phyloP scores from a whole-genome alignment of 2,329 filamentous ascomycete genomes.

The Plenodomus tracheiphilus region DNA sequence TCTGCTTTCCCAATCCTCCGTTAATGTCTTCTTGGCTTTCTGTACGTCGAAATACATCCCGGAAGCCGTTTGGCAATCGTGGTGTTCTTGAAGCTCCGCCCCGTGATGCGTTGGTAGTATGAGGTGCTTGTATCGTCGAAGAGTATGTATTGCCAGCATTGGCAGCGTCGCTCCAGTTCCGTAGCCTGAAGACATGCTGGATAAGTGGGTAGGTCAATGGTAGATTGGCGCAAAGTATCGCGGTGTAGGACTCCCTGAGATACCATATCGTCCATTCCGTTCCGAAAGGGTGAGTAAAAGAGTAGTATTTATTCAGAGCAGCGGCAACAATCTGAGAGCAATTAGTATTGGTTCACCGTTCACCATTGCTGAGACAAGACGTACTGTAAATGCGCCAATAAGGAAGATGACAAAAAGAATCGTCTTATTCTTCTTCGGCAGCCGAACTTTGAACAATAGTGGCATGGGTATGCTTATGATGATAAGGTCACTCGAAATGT shows the following conservation, averaged over 20 bases:
- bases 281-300: conserved; percentile 60
- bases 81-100: conserved; percentile 10
- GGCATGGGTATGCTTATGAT: conserved; percentile 53
- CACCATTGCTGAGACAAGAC: neutral
- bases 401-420: conserved; percentile 60
- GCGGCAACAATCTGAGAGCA: conserved; percentile 54
- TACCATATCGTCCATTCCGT: conserved; percentile 63
- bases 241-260: conserved; percentile 61
- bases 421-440: conserved; percentile 55
- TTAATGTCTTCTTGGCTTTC: conserved; percentile 29
- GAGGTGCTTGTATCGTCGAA: conserved; percentile 4
- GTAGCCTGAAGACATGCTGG: conserved; percentile 50
- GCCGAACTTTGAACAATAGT: conserved; percentile 48
- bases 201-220: conserved; percentile 63
- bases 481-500: conserved; percentile 52
- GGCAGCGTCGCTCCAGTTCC: conserved; percentile 30
- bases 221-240: conserved; percentile 63
- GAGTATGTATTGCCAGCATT: conserved; percentile 15
- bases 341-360: neutral
- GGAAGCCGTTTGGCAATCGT: conserved; percentile 15
- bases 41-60: conserved; percentile 16
- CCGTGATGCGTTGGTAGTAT: conserved; percentile 11
- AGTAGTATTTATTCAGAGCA: conserved; percentile 65
- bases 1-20: conserved; percentile 18
- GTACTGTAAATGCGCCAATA: conserved; percentile 50